A percentile compares a stretch with the other conserved stretches of the same genome.
phyloP scores from a whole-genome alignment of 768 basidiomycete genomes.

The Dictyophora rubrovolvata region DNA sequence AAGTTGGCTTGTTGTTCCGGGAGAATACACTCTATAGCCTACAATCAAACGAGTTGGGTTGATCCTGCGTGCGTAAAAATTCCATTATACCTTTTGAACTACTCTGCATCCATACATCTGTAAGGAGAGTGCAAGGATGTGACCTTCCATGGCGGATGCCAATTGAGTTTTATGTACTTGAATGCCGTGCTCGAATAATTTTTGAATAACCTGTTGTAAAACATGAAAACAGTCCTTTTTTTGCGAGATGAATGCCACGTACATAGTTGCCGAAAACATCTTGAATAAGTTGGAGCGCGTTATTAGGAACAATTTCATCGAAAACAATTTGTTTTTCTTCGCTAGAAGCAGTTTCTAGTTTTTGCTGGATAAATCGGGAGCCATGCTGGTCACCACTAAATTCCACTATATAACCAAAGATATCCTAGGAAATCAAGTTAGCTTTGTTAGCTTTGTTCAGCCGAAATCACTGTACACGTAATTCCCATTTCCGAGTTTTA shows the following conservation, averaged over 20 bases:
- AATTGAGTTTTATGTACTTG: constrained; percentile 62
- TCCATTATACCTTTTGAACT: constrained; percentile 65
- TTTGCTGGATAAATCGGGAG: constrained; percentile 95
- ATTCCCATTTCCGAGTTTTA: constrained; percentile 71
- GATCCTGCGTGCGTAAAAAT: neutral
- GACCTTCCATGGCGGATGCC: constrained; percentile 64
- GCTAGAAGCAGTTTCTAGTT: constrained; percentile 61
- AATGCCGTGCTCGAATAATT: constrained; percentile 82
- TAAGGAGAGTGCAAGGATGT: constrained; percentile 64
- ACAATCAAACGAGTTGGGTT: constrained; percentile 12
- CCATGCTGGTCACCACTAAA: constrained; percentile 94
- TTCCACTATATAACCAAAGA: constrained; percentile 76
- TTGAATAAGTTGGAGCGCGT: constrained; percentile 67
- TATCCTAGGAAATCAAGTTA: constrained; percentile 46
- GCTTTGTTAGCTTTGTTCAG: neutral
- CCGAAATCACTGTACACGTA: constrained; percentile 43
- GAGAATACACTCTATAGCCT: constrained; percentile 78
- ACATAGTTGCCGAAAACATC: constrained; percentile 98
- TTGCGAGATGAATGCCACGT: constrained; percentile 19
- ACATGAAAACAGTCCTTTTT: neutral
- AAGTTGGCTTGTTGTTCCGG: constrained; percentile 70
- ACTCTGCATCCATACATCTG: constrained; percentile 98
- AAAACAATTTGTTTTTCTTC: constrained; percentile 77
- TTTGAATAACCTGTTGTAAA: constrained; percentile 71
- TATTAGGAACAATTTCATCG: constrained; percentile 75